phyloP scores from a whole-genome alignment of 345 rosid species.

The Psidium guajava region DNA sequence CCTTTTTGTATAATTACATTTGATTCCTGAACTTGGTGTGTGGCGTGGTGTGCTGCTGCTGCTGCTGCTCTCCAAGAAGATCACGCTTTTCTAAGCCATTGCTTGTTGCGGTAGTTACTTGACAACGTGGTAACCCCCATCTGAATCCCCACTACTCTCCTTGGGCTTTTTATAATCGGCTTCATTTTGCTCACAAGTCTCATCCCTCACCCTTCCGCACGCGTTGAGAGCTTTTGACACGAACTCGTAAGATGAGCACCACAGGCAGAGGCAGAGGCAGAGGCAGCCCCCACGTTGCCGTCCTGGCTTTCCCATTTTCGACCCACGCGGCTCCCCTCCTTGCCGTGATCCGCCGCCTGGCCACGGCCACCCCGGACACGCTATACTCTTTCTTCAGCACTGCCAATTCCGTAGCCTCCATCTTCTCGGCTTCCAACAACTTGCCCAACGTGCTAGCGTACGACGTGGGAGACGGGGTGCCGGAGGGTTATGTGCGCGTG shows the following conservation, averaged over 20 bases:
- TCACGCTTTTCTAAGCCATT: background rate
- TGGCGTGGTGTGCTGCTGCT: background rate
- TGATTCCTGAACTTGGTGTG: background rate
- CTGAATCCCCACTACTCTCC: background rate
- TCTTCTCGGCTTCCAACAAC: background rate
- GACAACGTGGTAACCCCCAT: background rate
- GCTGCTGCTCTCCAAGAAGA: background rate
- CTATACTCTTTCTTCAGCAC: slow-evolving; percentile 30
- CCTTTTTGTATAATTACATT: background rate
- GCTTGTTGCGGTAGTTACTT: background rate
- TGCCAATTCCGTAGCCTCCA: slow-evolving; percentile 2
- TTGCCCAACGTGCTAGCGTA: slow-evolving; percentile 5
- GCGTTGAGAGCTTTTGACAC: background rate
- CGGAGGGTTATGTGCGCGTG: slow-evolving; percentile 5
- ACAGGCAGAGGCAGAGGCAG: background rate
- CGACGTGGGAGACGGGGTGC: slow-evolving; percentile 20
- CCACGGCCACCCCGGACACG: slow-evolving; percentile 9
- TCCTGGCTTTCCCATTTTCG: slow-evolving; percentile 32
- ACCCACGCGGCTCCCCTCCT: slow-evolving; percentile 29
- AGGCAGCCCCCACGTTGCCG: slow-evolving; percentile 17
- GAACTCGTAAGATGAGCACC: background rate
- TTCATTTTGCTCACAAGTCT: background rate
- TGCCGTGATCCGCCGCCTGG: slow-evolving; percentile 16
- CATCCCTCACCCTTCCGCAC: background rate
- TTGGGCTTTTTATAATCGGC: background rate